Base-by-base conservation (phyloP, 352 stramenopile genomes). In the Globisporangium splendens region DNA sequence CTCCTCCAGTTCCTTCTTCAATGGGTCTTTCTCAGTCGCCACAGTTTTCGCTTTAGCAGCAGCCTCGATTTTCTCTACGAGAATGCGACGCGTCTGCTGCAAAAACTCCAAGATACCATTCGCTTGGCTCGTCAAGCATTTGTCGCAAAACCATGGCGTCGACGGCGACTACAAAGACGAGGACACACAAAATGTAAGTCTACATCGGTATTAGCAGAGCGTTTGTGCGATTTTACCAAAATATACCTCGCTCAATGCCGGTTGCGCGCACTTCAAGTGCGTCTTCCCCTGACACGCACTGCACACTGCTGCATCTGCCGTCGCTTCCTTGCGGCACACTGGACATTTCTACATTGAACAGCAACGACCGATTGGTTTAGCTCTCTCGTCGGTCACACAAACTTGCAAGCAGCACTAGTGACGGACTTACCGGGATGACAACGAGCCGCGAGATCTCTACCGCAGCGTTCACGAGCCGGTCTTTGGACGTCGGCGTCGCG, bases 51-150 rank as follows among this genome's bases (percentile, higher is more conserved):
- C 50, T 67, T 71, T 43, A 65, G 50, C 43, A 70, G 22, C 28
- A 2, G n/a, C 56, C 22, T 46, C 54, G 22, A 83, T 77, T 13
- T 59, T 69, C 41, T 83, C 66, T 28, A 74, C 61, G 0, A 86
- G 57, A 8, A 90, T 79, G 8, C 79, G 77, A 11, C 74, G 69
- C 13, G 75, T 83, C 39, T 90, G 79, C 47, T 85, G 75, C 14
- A 90, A 59, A 50, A 90, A 90, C 28, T 86, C 74, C 12, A 88
- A 66, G 38, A 90, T 85, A 2, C 73, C 62, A 46, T 79, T 66
- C 15, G 77, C 77, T 62, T 89, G 79, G 11, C 54, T 76, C 12
- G 61, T 72, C 33, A 85, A 51, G 59, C 75, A 85, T 18, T 73
- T 77, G 21, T 85, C 75, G n/a, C 75, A 85, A 49, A 85, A 85